Evolutionary conservation across 345 rosid species (phyloP).

Genomic region (Trapa incisa): DNA sequence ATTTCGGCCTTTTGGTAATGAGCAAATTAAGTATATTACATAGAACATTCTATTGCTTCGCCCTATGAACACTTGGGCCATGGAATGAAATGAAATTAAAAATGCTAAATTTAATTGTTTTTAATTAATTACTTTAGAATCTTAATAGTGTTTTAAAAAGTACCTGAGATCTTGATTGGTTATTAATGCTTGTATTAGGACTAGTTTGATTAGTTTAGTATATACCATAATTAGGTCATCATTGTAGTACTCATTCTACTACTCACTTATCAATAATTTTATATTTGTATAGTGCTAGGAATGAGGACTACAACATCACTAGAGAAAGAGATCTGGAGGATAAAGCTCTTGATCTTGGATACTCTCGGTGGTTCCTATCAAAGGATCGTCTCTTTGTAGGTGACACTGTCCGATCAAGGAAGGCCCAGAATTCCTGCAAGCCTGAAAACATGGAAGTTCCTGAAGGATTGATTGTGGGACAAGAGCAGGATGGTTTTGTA

Average conservation of each 20-base stretch:
- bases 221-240: not conserved
- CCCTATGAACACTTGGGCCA: not conserved
- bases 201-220: not conserved
- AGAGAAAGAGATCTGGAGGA: conserved; percentile 42
- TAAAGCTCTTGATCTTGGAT: conserved; percentile 29
- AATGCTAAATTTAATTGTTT: too few species aligned
- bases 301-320: conserved; percentile 34
- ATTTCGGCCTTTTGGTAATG: not conserved
- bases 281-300: conserved; percentile 37
- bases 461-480: conserved; percentile 80
- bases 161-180: not conserved
- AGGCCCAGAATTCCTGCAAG: conserved; percentile 48
- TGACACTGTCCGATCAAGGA: conserved; percentile 78
- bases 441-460: conserved; percentile 71
- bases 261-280: not conserved
- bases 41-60: not conserved
- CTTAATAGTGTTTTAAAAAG: not conserved
- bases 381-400: conserved; percentile 66
- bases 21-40: not conserved
- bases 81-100: too few species aligned
- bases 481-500: conserved; percentile 52
- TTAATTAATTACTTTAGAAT: too few species aligned
- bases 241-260: not conserved
- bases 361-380: conserved; percentile 71
- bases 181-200: not conserved